phyloP scores from a whole-genome alignment of 768 basidiomycete genomes.

The Galerina sulciceps region DNA sequence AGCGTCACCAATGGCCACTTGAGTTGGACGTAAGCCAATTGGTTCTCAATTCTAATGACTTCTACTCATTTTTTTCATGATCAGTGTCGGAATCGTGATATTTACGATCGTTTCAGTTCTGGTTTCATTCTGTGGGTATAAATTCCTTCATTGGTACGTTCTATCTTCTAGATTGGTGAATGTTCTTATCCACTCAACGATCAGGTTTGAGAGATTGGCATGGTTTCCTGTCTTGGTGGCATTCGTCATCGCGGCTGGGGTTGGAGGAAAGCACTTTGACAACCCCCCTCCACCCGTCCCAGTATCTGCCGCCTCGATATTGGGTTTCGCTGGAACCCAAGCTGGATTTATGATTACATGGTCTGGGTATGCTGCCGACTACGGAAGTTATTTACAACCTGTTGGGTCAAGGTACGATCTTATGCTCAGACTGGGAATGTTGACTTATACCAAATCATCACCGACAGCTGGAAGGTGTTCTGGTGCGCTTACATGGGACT shows the following conservation, averaged over 20 bases:
- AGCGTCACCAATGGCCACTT: conserved; percentile 30
- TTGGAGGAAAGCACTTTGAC: conserved; percentile 68
- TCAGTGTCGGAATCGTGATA: conserved; percentile 81
- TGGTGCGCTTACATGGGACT: conserved; percentile 71
- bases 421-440: not conserved
- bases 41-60: not conserved
- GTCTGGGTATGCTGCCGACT: conserved; percentile 66
- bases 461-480: conserved; percentile 63
- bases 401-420: conserved; percentile 6
- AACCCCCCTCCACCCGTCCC: conserved; percentile 50
- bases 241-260: conserved; percentile 68
- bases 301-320: conserved; percentile 52
- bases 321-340: conserved; percentile 68
- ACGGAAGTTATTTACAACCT: conserved; percentile 61
- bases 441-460: not conserved
- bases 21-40: conserved; percentile 33
- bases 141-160: conserved; percentile 44
- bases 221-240: conserved; percentile 81
- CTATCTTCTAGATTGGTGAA: not conserved
- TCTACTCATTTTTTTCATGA: not conserved
- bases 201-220: conserved; percentile 67
- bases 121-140: conserved; percentile 61
- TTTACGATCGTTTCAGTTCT: conserved; percentile 70
- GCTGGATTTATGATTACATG: conserved; percentile 75
- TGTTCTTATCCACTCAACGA: not conserved